These are phyloP conservation scores for Psidium guajava DNA, from an alignment of 345 rosid species.

Conservation along the genomic window DNA sequence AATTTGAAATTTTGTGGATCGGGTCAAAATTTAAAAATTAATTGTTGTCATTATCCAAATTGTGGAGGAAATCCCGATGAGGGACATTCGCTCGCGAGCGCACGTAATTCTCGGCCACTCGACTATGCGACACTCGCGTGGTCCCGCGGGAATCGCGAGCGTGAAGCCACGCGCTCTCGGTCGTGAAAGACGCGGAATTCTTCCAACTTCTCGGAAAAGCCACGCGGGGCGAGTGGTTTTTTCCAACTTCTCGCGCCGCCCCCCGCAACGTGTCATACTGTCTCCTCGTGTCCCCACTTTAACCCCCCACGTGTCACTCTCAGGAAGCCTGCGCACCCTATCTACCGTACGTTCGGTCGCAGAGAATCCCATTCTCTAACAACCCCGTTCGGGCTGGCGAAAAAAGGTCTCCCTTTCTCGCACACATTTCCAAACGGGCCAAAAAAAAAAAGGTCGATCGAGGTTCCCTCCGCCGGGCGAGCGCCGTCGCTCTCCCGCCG, in stretches of 20 bases:
- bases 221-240: not conserved
- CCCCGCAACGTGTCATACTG: not conserved
- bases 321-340: not conserved
- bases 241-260: not conserved
- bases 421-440: too few relatives aligned
- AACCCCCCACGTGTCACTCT: not conserved
- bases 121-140: too few relatives aligned
- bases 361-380: not conserved
- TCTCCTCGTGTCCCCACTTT: not conserved
- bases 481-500: not conserved
- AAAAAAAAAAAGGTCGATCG: not conserved
- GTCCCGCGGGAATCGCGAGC: too few relatives aligned
- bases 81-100: too few relatives aligned
- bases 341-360: not conserved
- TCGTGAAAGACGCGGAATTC: not conserved
- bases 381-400: not conserved
- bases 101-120: too few relatives aligned
- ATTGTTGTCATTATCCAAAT: too few relatives aligned
- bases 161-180: not conserved
- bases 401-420: too few relatives aligned
- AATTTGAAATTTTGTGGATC: too few relatives aligned
- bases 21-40: too few relatives aligned
- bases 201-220: too few relatives aligned
- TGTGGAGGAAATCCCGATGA: too few relatives aligned
- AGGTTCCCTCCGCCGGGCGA: not conserved